Evolutionary conservation across 2,329 filamentous ascomycete genomes (phyloP).

Genomic region (Arthroderma sp.): DNA sequence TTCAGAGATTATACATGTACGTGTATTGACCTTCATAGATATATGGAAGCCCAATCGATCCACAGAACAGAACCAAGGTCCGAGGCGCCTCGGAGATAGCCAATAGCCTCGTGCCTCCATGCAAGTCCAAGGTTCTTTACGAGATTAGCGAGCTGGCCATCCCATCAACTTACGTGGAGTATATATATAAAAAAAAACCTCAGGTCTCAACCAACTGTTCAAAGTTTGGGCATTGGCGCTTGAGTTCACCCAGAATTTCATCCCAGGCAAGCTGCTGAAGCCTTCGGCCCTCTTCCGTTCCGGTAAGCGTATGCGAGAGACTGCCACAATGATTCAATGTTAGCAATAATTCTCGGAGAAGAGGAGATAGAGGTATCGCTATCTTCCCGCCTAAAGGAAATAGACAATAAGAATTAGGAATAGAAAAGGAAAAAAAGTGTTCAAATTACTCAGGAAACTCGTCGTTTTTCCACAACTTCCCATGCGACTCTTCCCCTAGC

Average conservation of each 20-base stretch:
- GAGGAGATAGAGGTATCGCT: not conserved
- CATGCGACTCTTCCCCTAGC: slow-evolving; percentile 31
- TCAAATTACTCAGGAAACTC: slow-evolving; percentile 7
- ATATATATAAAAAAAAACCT: no score
- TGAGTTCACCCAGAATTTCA: slow-evolving; percentile 8
- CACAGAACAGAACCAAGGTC: no score
- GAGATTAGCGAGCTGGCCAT: no score
- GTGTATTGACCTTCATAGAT: no score
- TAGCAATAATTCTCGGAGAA: no score
- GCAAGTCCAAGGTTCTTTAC: no score
- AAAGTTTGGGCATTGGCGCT: slow-evolving; percentile 1
- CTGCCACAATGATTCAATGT: not conserved
- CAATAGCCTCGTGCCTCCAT: no score
- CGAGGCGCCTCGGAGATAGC: no score
- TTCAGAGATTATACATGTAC: no score
- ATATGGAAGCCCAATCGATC: no score
- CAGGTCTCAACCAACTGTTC: not conserved
- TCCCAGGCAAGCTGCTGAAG: slow-evolving; percentile 7
- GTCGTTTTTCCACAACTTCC: slow-evolving; percentile 30
- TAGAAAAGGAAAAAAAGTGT: not conserved
- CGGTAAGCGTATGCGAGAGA: slow-evolving; percentile 5
- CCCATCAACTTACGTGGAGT: no score
- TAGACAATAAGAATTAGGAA: not conserved
- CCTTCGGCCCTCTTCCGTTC: slow-evolving; percentile 3
- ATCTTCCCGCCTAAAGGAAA: not conserved